phyloP scores from a whole-genome alignment of 2,329 filamentous ascomycete genomes.

The Fusarium clavum region DNA sequence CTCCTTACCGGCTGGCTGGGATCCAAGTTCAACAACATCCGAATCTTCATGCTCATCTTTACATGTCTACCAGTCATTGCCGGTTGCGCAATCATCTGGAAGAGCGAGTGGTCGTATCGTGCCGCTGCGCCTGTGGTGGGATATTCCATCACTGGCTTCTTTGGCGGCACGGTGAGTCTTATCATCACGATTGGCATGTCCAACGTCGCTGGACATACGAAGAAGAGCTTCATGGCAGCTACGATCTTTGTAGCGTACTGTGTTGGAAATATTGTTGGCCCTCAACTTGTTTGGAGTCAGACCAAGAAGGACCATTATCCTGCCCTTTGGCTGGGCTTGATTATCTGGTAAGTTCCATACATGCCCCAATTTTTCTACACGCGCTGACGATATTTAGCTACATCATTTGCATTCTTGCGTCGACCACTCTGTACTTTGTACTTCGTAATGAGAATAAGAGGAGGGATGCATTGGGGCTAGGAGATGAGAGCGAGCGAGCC shows the following conservation, averaged over 20 bases:
- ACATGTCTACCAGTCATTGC: conserved; percentile 80
- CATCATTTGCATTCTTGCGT: conserved; percentile 72
- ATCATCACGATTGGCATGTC: conserved; percentile 66
- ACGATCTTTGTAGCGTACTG: conserved; percentile 82
- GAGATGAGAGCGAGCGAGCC: conserved; percentile 71
- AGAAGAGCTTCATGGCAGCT: conserved; percentile 81
- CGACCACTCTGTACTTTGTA: conserved; percentile 67
- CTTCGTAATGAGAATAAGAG: conserved; percentile 69
- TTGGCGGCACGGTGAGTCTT: conserved; percentile 75
- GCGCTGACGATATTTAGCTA: conserved; percentile 60
- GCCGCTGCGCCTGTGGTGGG: conserved; percentile 75
- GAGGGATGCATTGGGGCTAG: conserved; percentile 56
- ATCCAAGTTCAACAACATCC: conserved; percentile 69
- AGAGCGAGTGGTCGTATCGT: conserved; percentile 70
- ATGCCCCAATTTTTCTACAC: fast-evolving
- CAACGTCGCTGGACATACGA: conserved; percentile 81
- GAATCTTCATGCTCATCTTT: conserved; percentile 71
- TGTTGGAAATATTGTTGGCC: conserved; percentile 80
- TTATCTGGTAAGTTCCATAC: conserved; percentile 61
- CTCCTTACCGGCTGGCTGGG: conserved; percentile 74
- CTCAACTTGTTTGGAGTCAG: conserved; percentile 75
- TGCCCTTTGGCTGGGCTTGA: conserved; percentile 75
- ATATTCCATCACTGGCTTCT: conserved; percentile 79
- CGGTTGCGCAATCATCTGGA: conserved; percentile 81
- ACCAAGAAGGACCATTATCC: conserved; percentile 76